Conservation (phyloP, 2,329 filamentous ascomycete species). For the Magnaporthales sp. region DNA sequence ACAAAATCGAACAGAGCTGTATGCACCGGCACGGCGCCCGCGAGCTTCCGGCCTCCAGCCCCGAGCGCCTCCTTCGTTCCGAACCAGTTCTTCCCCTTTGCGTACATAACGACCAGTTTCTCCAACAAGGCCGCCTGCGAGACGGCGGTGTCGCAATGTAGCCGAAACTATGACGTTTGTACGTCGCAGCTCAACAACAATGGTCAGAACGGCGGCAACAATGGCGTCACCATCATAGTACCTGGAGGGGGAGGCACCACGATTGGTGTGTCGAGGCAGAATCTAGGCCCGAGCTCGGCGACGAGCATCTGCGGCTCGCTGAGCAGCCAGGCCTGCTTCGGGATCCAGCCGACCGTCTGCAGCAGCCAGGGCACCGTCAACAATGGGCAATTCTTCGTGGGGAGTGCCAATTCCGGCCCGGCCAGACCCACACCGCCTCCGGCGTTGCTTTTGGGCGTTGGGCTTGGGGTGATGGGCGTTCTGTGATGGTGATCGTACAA, state of each 20-base stretch:
- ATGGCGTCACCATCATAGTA: constrained; percentile 46
- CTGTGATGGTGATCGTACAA: neutral
- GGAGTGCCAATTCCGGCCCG: neutral
- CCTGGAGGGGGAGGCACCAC: constrained; percentile 28
- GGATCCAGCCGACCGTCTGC: constrained; percentile 9
- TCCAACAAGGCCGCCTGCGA: constrained; percentile 41
- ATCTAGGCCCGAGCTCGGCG: constrained; percentile 34
- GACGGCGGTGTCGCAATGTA: constrained; percentile 41
- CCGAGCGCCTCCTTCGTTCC: constrained; percentile 40
- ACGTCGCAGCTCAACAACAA: constrained; percentile 36
- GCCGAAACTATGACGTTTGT: constrained; percentile 44
- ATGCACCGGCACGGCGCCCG: constrained; percentile 47
- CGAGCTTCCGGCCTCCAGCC: constrained; percentile 24
- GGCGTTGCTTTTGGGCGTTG: constrained; percentile 2
- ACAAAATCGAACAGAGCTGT: constrained; percentile 29
- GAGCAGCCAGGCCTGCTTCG: constrained; percentile 11
- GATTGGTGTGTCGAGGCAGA: constrained; percentile 16
- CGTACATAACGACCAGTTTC: constrained; percentile 44
- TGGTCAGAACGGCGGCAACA: constrained; percentile 17
- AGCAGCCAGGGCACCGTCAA: constrained; percentile 2
- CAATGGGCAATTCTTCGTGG: constrained; percentile 1
- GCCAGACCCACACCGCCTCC: constrained; percentile 4
- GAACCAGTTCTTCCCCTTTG: constrained; percentile 53
- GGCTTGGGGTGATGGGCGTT: constrained; percentile 1
- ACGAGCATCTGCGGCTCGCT: constrained; percentile 39